Base-by-base conservation (phyloP, 75 land plant genomes). In the Selaginella tamariscina region DNA sequence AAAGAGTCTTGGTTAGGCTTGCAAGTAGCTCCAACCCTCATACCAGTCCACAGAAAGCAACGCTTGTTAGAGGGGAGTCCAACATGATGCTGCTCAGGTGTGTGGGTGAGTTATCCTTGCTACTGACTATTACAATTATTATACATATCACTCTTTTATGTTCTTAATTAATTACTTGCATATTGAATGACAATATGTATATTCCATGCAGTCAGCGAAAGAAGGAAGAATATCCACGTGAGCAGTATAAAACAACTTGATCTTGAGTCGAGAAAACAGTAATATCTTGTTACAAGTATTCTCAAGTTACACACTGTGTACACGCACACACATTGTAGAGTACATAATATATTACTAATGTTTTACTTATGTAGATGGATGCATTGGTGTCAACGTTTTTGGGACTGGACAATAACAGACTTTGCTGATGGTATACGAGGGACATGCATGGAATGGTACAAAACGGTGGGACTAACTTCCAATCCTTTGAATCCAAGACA, bases 381-480 rank as follows among this genome's bases (percentile, higher is more conserved):
- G 77, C 89, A 5, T 70, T 87, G 0, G 82, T 77, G 1, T 84
- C 92, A 0, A 95, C 99, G 5, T 95, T 95, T 64, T 69, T 95
- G 54, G 99, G 99, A 0, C 56, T 95, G 76, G 99, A 95, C 77
- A 83, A 88, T 28, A 95, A 88, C 56, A 81, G 99, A 77, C 82
- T 95, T 22, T 88, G 92, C 67, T 68, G 96, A 24, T 95, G 99
- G 99, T 97, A 95, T 72, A 95, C 91, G 99, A 74, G 99, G 21
- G 93, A 85, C 57, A 69, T 74, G 31, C 69, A 79, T 18, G 99
- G 99, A 13, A 81, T 82, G n/a, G 99, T 91, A 39, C 99, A 95
- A 72, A 67, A 84, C 28, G 39, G 92, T 55, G 97, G 97, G 0
- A 95, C 99, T 8, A 91, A 95, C 44, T 95, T 95, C 44, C 97